Base-by-base conservation (phyloP, 1,284 basidiomycete genomes). In the Naganishia sp. region DNA sequence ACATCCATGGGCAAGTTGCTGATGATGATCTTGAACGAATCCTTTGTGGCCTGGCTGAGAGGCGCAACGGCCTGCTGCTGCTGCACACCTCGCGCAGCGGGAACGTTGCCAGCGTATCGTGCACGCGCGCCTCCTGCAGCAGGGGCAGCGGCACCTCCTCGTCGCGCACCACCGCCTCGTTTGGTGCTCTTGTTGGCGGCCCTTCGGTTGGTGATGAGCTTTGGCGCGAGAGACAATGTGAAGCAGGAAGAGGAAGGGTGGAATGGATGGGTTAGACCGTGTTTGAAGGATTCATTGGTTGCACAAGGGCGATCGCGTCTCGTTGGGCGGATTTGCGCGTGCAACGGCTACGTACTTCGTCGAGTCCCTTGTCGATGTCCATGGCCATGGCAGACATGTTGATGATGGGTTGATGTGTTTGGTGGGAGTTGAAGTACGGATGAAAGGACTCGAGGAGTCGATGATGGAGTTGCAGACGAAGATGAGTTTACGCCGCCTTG, bases 1-100 rank as follows among this genome's bases (percentile, higher is more conserved):
- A 99, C 95, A 77, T 99, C 95, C n/a, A 80, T 77, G 35, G 95
- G 95, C 65, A 99, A 86, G 79, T 96, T 96, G 73, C 91, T 94
- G 69, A 99, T 92, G 74, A 98, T 93, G 74, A 98, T 95, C 83
- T 98, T 98, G 81, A 90, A 87, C 2, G 90, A 83, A 31, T 82
- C 79, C 43, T 77, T 75, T 23, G 78, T 75, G 55, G 79, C 71
- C 23, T 67, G 67, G 32, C 63, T 68, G 49, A 68, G 68, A 60
- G 55, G 67, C 32, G 69, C 52, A 49, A 68, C 69, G 65, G 56
- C 64, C 35, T 68, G 63, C 54, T 60, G 67, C 55, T 49, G 61
- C 68, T 84, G 83, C 47, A 75, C 70, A 60, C 77, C 70, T 45
- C 79, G 73, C 9, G 81, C 75, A 23, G 81, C 62, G 41, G 65